Percentiles rank a stretch among this genome's conserved stretches.
Evolutionary conservation across 2,329 filamentous ascomycete species (phyloP).

Genomic region (Diaporthe nobilis): DNA sequence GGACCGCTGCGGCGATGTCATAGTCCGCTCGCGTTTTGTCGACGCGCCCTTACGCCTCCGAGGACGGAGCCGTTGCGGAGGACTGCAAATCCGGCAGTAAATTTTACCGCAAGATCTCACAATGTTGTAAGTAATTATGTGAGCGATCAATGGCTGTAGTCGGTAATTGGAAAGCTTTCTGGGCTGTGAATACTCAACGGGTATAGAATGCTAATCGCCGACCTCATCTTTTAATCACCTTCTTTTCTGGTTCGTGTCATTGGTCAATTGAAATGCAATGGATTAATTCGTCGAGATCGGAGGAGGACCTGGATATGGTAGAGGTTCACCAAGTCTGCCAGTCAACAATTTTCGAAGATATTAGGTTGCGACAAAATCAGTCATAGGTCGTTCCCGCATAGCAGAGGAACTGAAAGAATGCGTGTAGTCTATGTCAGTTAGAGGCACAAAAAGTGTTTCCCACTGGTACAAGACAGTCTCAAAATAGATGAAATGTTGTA

Average conservation of each 20-base stretch:
- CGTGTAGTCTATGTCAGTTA: too few species aligned
- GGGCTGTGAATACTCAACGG: not conserved
- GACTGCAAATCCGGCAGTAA: not conserved
- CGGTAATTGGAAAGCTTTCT: too few species aligned
- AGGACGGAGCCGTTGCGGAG: conserved; percentile 22
- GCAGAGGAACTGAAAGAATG: too few species aligned
- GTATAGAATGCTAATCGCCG: not conserved
- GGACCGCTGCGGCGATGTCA: not conserved
- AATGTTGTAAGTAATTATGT: not conserved
- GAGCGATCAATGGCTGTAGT: not conserved
- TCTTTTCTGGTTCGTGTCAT: not conserved
- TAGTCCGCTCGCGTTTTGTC: not conserved
- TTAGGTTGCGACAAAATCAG: not conserved
- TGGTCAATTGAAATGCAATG: not conserved
- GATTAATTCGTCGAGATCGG: too few species aligned
- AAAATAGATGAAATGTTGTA: not conserved
- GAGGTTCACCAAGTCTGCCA: not conserved
- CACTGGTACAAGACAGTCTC: not conserved
- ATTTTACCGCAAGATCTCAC: not conserved
- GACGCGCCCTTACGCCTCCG: conserved; percentile 9
- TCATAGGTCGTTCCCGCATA: not conserved
- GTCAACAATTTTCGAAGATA: not conserved
- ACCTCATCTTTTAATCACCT: too few species aligned
- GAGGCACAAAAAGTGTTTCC: not conserved
- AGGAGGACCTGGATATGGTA: not conserved